These are phyloP conservation scores for Apiotrichum gamsii DNA, from an alignment of 1,284 basidiomycete genomes.

Conservation along the genomic window DNA sequence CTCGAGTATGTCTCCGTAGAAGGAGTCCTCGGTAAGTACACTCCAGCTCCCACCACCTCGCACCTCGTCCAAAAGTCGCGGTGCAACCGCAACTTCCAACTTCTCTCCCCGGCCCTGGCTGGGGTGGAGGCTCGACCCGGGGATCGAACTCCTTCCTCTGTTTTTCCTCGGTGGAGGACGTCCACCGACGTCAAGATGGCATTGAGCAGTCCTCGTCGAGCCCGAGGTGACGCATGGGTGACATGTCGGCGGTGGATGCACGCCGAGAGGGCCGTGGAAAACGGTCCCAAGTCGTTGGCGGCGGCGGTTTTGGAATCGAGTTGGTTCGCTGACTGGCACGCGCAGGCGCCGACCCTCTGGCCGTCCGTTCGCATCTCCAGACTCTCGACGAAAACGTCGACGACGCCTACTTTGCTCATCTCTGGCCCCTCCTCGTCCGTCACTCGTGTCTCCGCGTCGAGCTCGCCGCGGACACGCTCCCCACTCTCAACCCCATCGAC, in stretches of 20 bases:
- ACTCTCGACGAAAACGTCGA: slow-evolving; percentile 31
- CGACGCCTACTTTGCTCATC: slow-evolving; percentile 33
- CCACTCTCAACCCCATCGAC: slow-evolving; percentile 20
- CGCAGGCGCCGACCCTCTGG: slow-evolving; percentile 30
- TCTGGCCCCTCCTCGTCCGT: slow-evolving; percentile 29
- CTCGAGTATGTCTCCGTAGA: slow-evolving; percentile 40
- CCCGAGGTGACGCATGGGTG: neutral
- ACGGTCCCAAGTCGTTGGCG: neutral
- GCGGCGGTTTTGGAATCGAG: too few species aligned
- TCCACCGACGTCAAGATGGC: neutral
- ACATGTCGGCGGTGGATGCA: neutral
- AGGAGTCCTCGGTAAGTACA: slow-evolving; percentile 40
- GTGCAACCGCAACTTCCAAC: too few species aligned
- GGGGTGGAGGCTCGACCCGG: neutral
- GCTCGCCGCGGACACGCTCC: slow-evolving; percentile 27
- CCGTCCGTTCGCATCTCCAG: slow-evolving; percentile 21
- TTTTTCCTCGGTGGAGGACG: slow-evolving; percentile 13
- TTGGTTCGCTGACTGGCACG: too few species aligned
- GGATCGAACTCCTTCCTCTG: slow-evolving; percentile 16
- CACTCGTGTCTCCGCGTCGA: slow-evolving; percentile 31
- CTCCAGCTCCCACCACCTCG: neutral
- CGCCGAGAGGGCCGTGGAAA: neutral
- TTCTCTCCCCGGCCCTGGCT: too few species aligned
- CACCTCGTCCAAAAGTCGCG: slow-evolving; percentile 10
- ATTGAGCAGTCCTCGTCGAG: neutral